These are phyloP conservation scores for Tetrahymena thermophila DNA, from an alignment of 73 alveolate genomes.

Conservation along the genomic window DNA sequence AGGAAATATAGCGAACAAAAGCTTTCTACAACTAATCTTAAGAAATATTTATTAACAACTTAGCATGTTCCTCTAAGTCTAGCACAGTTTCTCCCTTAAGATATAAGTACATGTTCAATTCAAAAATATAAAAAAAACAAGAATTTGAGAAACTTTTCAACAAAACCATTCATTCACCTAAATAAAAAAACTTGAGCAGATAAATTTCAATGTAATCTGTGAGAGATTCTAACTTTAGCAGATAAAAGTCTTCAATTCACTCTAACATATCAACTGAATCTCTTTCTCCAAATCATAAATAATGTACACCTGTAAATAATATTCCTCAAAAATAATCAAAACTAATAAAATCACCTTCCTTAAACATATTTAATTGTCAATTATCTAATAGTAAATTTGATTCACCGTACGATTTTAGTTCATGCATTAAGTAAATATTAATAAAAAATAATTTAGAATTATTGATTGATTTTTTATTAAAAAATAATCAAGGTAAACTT, in stretches of 20 bases:
- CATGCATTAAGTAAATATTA: neutral
- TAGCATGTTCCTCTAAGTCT: neutral
- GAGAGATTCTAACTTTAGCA: neutral
- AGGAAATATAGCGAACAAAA: neutral
- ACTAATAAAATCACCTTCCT: neutral
- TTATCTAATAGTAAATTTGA: neutral
- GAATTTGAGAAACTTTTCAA: neutral
- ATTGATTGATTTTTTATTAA: too few relatives aligned
- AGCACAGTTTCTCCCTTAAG: neutral
- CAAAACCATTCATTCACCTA: neutral
- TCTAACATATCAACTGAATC: neutral
- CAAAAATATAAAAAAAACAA: neutral
- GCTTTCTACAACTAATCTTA: neutral
- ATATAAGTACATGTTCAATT: neutral
- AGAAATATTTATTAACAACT: neutral
- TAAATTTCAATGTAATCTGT: neutral
- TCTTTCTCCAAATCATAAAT: neutral
- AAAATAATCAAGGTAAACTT: neutral
- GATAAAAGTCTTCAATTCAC: neutral
- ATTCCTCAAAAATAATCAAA: neutral
- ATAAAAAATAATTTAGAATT: too few relatives aligned
- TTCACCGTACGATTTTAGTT: neutral
- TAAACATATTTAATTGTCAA: neutral
- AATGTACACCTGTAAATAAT: neutral
- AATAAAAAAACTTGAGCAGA: neutral